Conservation (phyloP, 2,329 filamentous ascomycete species). For the Fusarium sterilihyphosum region DNA sequence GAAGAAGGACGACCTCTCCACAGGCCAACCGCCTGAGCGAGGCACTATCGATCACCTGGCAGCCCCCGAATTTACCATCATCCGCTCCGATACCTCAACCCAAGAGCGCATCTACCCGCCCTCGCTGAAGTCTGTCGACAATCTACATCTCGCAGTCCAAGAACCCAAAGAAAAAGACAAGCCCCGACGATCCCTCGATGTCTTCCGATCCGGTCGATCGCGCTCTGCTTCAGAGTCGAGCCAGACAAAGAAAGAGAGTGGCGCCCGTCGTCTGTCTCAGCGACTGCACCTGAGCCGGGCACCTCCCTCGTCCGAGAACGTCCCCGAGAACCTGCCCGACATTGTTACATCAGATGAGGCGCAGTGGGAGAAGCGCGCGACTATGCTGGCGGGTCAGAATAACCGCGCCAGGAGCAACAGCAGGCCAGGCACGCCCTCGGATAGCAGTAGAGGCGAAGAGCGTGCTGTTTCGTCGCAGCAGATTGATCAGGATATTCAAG, state of each 20-base stretch:
- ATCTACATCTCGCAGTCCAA: conserved; percentile 47
- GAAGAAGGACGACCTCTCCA: conserved; percentile 61
- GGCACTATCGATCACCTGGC: conserved; percentile 50
- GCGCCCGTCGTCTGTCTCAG: conserved; percentile 68
- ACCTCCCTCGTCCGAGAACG: conserved; percentile 72
- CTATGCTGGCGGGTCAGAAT: conserved; percentile 79
- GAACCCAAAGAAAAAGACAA: conserved; percentile 45
- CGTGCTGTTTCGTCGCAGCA: conserved; percentile 57
- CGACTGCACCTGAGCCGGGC: conserved; percentile 73
- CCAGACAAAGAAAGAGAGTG: conserved; percentile 48
- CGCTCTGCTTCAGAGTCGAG: conserved; percentile 59
- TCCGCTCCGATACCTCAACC: conserved; percentile 83
- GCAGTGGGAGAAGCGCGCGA: conserved; percentile 93
- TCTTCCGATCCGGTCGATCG: conserved; percentile 58
- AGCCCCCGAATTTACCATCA: conserved; percentile 79
- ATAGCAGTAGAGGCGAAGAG: conserved; percentile 35
- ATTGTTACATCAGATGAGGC: conserved; percentile 72
- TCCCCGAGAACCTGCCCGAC: conserved; percentile 83
- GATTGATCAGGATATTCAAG: conserved; percentile 81
- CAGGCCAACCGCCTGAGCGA: conserved; percentile 48
- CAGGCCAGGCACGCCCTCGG: conserved; percentile 53
- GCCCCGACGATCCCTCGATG: conserved; percentile 56
- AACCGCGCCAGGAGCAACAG: conserved; percentile 55
- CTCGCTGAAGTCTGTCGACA: conserved; percentile 41
- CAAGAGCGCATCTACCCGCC: conserved; percentile 83